Percentiles rank a stretch among this genome's conserved stretches.
Evolutionary conservation across 208 protist species (phyloP).

Genomic region (Acanthamoeba quina): DNA sequence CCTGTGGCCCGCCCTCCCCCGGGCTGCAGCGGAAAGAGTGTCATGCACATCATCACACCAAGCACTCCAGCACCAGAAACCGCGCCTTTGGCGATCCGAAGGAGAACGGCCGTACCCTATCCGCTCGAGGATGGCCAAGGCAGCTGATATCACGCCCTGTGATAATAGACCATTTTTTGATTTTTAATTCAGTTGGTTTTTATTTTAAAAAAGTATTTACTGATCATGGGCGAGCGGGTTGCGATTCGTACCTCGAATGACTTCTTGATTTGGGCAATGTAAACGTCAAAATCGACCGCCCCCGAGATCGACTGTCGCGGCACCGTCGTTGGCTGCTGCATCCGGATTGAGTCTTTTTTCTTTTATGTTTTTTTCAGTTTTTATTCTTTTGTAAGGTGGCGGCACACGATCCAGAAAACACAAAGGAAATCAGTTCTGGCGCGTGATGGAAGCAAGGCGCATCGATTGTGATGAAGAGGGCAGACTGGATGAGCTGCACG

Average conservation of each 20-base stretch:
- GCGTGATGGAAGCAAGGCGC: background rate
- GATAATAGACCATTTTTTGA: background rate
- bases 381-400: background rate
- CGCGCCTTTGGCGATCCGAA: background rate
- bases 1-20: background rate
- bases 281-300: background rate
- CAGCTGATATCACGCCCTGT: slow-evolving; percentile 20
- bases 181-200: background rate
- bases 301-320: background rate
- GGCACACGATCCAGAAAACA: background rate
- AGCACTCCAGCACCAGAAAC: background rate
- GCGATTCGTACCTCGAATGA: background rate
- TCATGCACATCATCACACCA: background rate
- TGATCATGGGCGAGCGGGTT: background rate
- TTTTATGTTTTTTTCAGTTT: background rate
- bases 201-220: too few relatives aligned
- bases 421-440: background rate
- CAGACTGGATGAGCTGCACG: too few relatives aligned
- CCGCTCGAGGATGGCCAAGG: slow-evolving; percentile 7
- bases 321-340: background rate
- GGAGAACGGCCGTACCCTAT: background rate
- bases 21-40: background rate
- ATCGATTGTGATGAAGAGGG: too few relatives aligned
- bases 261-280: background rate
- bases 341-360: background rate